Evolutionary conservation across 1,284 basidiomycete species (phyloP).

Genomic region (Sporisorium iseilematis-ciliati): DNA sequence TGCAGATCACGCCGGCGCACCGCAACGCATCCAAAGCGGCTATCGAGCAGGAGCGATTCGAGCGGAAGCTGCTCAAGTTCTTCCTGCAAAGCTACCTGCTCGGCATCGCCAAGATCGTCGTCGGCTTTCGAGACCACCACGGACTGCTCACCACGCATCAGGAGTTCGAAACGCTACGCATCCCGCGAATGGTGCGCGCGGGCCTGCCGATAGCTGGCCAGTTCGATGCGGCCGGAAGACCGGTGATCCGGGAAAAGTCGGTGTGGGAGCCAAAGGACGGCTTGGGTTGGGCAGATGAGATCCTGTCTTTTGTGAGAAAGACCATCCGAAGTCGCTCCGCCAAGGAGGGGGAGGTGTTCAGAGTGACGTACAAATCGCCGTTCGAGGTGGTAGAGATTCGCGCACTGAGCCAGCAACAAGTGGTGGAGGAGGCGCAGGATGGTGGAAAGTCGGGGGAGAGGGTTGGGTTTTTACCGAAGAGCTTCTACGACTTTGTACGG

Average conservation of each 20-base stretch:
- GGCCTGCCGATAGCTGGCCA: constrained; percentile 74
- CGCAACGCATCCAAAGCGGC: constrained; percentile 18
- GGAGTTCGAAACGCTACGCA: constrained; percentile 68
- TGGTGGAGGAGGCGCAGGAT: constrained; percentile 43
- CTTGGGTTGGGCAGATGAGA: constrained; percentile 79
- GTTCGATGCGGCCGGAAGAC: constrained; percentile 76
- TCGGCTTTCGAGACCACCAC: constrained; percentile 87
- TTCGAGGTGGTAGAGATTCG: constrained; percentile 43
- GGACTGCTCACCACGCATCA: constrained; percentile 72
- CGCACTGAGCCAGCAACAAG: constrained; percentile 15
- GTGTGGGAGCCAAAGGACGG: constrained; percentile 82
- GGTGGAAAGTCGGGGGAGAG: constrained; percentile 25
- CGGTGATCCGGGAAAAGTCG: constrained; percentile 77
- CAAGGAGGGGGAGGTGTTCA: constrained; percentile 35
- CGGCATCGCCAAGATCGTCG: constrained; percentile 84
- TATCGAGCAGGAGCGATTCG: constrained; percentile 74
- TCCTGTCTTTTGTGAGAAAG: constrained; percentile 75
- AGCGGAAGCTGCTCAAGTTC: constrained; percentile 87
- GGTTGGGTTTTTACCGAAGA: constrained; percentile 51
- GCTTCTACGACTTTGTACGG: constrained; percentile 58
- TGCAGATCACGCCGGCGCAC: constrained; percentile 74
- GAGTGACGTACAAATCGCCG: constrained; percentile 52
- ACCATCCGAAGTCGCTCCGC: constrained; percentile 14
- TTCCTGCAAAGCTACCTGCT: constrained; percentile 89
- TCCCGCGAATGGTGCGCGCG: constrained; percentile 66